Base-by-base conservation (phyloP, 1,284 basidiomycete genomes). In the Ganoderma lucidum region DNA sequence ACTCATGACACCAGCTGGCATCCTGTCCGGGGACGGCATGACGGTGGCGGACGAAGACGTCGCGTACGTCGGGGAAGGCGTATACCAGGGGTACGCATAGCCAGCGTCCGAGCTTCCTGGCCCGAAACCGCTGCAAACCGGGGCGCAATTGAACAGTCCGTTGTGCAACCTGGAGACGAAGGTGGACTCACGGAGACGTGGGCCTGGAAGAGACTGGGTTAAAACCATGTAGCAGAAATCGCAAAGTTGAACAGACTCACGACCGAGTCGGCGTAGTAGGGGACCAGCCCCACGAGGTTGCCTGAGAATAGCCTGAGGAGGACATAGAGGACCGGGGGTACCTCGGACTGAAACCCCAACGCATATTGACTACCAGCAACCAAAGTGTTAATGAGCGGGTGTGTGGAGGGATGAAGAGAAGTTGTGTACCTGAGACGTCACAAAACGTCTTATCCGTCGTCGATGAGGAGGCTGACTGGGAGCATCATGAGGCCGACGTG, bases 251-350 rank as follows among this genome's bases (percentile, higher is more conserved):
- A 23, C 17, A 15, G 0, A 55, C 53, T 55, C 4, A 55, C 53
- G 53, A 51, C 23, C 48, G 48, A 23, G 10, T 55, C 14, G 28
- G 30, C 14, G 53, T 32, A 17, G 53, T 32, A 32, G 28, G 53
- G 3, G 53, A 15, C 53, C 53, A 55, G 12, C 28, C 53, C 53
- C 53, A 32, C 30, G 30, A 32, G 32, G 53, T 32, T 17, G 30
- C 28, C 30, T 55, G 53, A 14, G 53, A 15, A 32, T 55, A 0
- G 6, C 44, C 44, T 45, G 19, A 6, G 85, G 90, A 51, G 6
- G 42, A 9, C 48, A 51, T 12, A 28, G 48, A 14, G 23, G 48
- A 51, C 23, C n/a, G 28, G 5, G 53, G 9, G 53, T 30, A 55
- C 30, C 53, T 55, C 4, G 53, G 17, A 32, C 53, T 55, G 53